Evolutionary conservation across 305 asterid genomes (phyloP).

Genomic region (Fraxinus latifolia): DNA sequence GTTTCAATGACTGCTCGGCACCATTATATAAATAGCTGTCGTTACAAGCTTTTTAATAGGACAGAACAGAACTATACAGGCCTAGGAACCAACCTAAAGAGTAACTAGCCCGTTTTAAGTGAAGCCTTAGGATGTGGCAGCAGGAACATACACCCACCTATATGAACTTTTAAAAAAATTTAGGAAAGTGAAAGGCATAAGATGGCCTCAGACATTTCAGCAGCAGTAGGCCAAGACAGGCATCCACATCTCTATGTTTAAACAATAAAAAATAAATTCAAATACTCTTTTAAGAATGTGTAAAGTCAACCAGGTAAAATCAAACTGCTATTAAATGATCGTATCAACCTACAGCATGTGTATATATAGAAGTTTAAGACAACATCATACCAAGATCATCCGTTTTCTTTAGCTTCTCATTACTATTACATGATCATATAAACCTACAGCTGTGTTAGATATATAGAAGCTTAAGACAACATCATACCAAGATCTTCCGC

Average conservation of each 20-base stretch:
- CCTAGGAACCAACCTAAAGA: neutral
- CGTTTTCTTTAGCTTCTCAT: slow-evolving; percentile 78
- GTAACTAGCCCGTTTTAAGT: neutral
- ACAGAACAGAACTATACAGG: neutral
- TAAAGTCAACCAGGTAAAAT: neutral
- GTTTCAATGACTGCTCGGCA: neutral
- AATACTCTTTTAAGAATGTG: neutral
- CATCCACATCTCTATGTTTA: neutral
- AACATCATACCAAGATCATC: slow-evolving; percentile 71
- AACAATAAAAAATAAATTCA: neutral
- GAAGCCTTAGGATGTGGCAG: neutral
- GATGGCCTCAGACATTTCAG: neutral
- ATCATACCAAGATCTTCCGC: slow-evolving; percentile 87
- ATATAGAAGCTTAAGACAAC: slow-evolving; percentile 15
- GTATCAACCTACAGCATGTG: neutral
- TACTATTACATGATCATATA: slow-evolving; percentile 10
- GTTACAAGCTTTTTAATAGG: neutral
- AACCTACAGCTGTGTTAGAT: neutral
- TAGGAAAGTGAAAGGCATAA: neutral
- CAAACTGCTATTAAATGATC: neutral
- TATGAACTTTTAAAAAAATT: neutral
- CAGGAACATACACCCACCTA: neutral
- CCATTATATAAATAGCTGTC: neutral
- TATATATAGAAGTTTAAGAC: slow-evolving; percentile 4
- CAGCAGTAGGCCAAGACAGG: slow-evolving; percentile 6